These are phyloP conservation scores for Pyrenophora teres DNA, from an alignment of 2,329 filamentous ascomycete genomes.

Conservation along the genomic window DNA sequence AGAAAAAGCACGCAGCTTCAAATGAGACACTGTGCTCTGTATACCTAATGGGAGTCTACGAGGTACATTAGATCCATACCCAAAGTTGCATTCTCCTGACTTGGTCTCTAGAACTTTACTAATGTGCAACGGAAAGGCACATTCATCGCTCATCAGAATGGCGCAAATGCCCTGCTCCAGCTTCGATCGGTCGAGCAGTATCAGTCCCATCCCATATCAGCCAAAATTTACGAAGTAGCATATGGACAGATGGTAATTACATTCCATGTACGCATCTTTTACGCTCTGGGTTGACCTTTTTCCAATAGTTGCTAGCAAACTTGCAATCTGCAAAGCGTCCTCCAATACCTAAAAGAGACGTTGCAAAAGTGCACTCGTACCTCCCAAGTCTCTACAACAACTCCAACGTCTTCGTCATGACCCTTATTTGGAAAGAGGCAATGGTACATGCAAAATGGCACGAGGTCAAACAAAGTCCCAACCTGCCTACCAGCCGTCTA, in stretches of 20 bases:
- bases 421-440: conserved; percentile 31
- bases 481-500: conserved; percentile 22
- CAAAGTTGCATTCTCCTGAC: background rate
- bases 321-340: conserved; percentile 33
- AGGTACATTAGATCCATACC: conserved; percentile 20
- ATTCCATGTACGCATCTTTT: background rate
- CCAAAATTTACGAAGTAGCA: conserved; percentile 34
- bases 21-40: conserved; percentile 34
- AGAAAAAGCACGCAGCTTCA: conserved; percentile 25
- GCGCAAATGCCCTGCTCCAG: conserved; percentile 35
- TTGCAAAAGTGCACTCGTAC: conserved; percentile 15
- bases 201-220: conserved; percentile 31
- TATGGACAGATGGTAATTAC: conserved; percentile 32
- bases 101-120: conserved; percentile 27
- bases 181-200: conserved; percentile 32
- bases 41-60: conserved; percentile 38
- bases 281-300: conserved; percentile 15
- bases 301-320: conserved; percentile 31
- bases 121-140: conserved; percentile 25
- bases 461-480: conserved; percentile 25
- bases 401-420: conserved; percentile 27
- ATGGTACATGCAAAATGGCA: conserved; percentile 36
- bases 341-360: conserved; percentile 26
- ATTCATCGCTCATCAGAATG: conserved; percentile 33
- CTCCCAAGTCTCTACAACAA: conserved; percentile 28